Evolutionary conservation across 768 basidiomycete genomes (phyloP), one percentile per base, ranked within the genome.

Genomic region (Naganishia antarctica): DNA sequence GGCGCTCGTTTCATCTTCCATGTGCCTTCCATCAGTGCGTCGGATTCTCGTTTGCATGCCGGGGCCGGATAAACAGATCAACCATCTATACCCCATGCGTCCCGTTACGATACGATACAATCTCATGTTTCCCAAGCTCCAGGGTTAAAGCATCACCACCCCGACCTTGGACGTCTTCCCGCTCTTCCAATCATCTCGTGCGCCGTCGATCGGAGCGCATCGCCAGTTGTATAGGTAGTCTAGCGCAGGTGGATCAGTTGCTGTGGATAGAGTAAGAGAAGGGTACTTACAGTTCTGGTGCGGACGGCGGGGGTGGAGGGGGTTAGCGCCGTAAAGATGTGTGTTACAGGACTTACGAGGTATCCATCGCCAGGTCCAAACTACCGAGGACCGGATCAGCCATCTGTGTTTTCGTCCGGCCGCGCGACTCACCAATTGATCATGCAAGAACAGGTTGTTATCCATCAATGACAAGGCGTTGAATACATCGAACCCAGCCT

Each of bases 391-490:
- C 6, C 3, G 23, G 12, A 57, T 4, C 37, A 40, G 23, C n/a
- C 21, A 57, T 65, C 28, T 62, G 29, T 48, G 47, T 41, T 32
- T 37, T 37, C 8, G 34, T 7, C 15, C 34, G 34, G 34, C 34
- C 7, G 15, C 8, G 34, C 34, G 9, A 69, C 71, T 57, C 70
- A 88, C 91, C 84, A 89, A 90, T 59, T 94, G 83, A 60, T 92
- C 89, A 32, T 84, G 80, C 59, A 99, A 75, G 77, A 99, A 86
- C 48, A 82, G 74, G 61, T 84, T 82, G 76, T 97, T 99, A 76
- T 99, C 96, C 88, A 97, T 91, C 68, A 96, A 76, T 16, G 93
- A 93, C 72, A 98, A 78, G 1, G 89, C 90, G 76, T 99, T 99
- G 78, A 98, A 86, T 15, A 99, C 96, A 74, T 99, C 96, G 71